Percentiles rank a stretch among this genome's conserved stretches.
phyloP scores from a whole-genome alignment of 257 asterid genomes.

The Forsythia viridissima region DNA sequence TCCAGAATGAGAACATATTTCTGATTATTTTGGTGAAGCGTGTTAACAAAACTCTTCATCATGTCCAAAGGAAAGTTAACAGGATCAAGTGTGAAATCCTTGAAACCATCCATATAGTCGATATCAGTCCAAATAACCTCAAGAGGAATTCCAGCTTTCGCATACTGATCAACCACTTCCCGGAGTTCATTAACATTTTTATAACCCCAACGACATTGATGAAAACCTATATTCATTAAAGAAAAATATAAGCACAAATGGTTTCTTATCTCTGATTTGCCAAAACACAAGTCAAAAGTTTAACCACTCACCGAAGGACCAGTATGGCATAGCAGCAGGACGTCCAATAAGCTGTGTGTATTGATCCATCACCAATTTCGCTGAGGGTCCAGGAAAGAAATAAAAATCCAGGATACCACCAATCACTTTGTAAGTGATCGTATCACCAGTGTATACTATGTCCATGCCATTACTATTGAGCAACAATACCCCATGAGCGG shows the following conservation, averaged over 20 bases:
- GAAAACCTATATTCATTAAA: constrained; percentile 24
- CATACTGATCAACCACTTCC: constrained; percentile 26
- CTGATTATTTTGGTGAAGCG: constrained; percentile 27
- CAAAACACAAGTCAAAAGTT: background rate
- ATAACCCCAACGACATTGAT: constrained; percentile 37
- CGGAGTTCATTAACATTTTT: constrained; percentile 23
- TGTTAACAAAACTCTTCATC: constrained; percentile 23
- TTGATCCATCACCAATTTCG: constrained; percentile 33
- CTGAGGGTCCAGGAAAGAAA: constrained; percentile 29
- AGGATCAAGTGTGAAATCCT: constrained; percentile 37
- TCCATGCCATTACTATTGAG: constrained; percentile 40
- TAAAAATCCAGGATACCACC: constrained; percentile 34
- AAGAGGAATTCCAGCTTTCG: constrained; percentile 28
- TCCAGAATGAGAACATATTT: constrained; percentile 33
- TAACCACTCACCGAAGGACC: constrained; percentile 35
- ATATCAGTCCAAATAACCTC: constrained; percentile 40
- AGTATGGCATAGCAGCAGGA: constrained; percentile 38
- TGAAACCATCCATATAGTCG: constrained; percentile 36
- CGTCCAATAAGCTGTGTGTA: constrained; percentile 35
- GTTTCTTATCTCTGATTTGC: background rate
- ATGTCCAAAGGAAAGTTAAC: constrained; percentile 23
- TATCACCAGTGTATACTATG: constrained; percentile 25
- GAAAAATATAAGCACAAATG: background rate
- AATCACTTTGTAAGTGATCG: constrained; percentile 31
- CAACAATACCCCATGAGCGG: constrained; percentile 30